Evolutionary conservation across 305 asterid species (phyloP), one percentile per base, ranked within the genome.

Genomic region (Rubia occidens): DNA sequence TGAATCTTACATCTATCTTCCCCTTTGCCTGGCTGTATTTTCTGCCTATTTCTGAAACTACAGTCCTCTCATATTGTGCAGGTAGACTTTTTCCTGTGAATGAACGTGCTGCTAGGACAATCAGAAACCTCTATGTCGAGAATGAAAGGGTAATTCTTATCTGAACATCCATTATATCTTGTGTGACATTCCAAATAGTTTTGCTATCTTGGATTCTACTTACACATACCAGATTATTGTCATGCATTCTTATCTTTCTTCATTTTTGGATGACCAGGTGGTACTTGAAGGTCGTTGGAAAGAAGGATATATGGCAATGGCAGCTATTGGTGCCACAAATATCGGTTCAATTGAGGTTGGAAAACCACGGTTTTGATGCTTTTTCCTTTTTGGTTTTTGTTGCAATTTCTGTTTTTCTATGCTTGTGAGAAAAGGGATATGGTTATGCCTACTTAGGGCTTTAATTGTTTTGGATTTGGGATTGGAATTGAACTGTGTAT

Each of bases 271-370:
- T 75, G 74, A 76, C 69, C 78, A 90, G 97, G 94, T 93, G 76
- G 98, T 93, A 78, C 91, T 93, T 72, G 98, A 90, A 84, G 98
- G 98, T 75, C 88, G 59, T 66, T 93, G 97, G 97, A 73, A 77
- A 80, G 94, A 87, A 83, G 98, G 98, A 64, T 93, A 83, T 75
- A 80, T 93, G 88, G 97, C 97, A 81, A 85, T 93, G 91, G 98
- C 96, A 74, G 97, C 98, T 64, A 59, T 93, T 74, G 98, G 98
- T 72, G 98, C 98, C n/a, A 88, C 98, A 65, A 93, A 87, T 74
- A 90, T 93, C 71, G 97, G 98, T 64, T 87, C 97, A 74, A 88
- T 93, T 77, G 91, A 93, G 98, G 97, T 92, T 60, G 47, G 61
- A 35, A 67, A 39, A 20, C 37, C 37, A 53, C 45, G 43, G 7